Evolutionary conservation across 2,329 filamentous ascomycete genomes (phyloP).

Genomic region (Arachnopeziza araneosa): DNA sequence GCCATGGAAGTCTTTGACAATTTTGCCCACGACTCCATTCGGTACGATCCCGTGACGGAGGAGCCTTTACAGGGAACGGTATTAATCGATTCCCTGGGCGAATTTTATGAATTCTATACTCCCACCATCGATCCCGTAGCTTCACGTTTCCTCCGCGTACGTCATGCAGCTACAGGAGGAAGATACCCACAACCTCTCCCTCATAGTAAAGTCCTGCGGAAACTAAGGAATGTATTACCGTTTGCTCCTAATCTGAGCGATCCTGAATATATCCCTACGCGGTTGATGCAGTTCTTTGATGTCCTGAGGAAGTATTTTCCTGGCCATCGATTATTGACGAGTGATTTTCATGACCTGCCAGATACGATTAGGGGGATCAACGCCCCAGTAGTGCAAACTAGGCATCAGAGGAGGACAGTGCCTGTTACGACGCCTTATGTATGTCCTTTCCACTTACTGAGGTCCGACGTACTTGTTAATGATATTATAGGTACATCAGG

Average conservation of each 20-base stretch:
- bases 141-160: constrained; percentile 75
- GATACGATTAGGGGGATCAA: constrained; percentile 81
- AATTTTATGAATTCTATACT: constrained; percentile 93
- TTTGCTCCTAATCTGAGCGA: constrained; percentile 70
- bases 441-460: constrained; percentile 33
- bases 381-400: constrained; percentile 91
- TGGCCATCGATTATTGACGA: constrained; percentile 78
- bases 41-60: constrained; percentile 79
- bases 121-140: constrained; percentile 76
- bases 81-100: constrained; percentile 75
- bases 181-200: constrained; percentile 57
- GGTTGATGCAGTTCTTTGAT: constrained; percentile 95
- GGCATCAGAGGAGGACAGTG: constrained; percentile 81
- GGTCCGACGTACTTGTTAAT: not conserved
- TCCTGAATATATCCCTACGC: constrained; percentile 91
- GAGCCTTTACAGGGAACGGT: constrained; percentile 83
- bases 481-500: constrained; percentile 74
- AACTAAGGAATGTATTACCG: constrained; percentile 58
- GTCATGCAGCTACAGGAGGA: constrained; percentile 66
- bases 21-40: constrained; percentile 89
- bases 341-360: constrained; percentile 84
- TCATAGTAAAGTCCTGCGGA: constrained; percentile 49
- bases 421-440: constrained; percentile 88
- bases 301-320: constrained; percentile 85
- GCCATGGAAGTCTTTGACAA: constrained; percentile 99